A percentile compares a stretch with the other conserved stretches of the same genome.
Conservation (phyloP, 371 early-diverging fungal species). For the Conidiobolus incongruus region DNA sequence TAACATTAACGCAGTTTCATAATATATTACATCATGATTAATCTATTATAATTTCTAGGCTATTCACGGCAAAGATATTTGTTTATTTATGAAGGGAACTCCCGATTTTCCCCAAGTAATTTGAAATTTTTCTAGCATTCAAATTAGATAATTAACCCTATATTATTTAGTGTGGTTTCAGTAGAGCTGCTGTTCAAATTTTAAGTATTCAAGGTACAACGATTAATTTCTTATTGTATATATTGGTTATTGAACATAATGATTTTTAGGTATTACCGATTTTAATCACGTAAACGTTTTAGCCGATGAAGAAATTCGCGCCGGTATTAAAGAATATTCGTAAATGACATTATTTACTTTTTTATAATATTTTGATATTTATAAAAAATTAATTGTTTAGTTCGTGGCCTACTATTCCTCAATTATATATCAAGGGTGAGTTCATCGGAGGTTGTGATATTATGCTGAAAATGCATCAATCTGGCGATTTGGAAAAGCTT, state of each 20-base stretch:
- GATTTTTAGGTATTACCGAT: slow-evolving; percentile 28
- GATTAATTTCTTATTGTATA: slow-evolving; percentile 2
- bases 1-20: not conserved
- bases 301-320: slow-evolving; percentile 70
- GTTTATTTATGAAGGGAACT: slow-evolving; percentile 92
- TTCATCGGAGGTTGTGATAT: slow-evolving; percentile 97
- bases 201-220: slow-evolving; percentile 61
- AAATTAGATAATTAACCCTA: not conserved
- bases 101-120: slow-evolving; percentile 60
- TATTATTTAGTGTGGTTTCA: slow-evolving; percentile 67
- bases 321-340: slow-evolving; percentile 84
- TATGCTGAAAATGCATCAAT: slow-evolving; percentile 73
- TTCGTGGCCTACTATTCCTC: slow-evolving; percentile 96
- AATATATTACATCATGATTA: not conserved
- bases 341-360: slow-evolving; percentile 12
- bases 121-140: not conserved
- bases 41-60: slow-evolving; percentile 15
- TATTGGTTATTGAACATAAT: not conserved
- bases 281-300: slow-evolving; percentile 68
- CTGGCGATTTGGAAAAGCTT: slow-evolving; percentile 67
- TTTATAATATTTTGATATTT: not conserved
- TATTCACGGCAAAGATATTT: slow-evolving; percentile 38
- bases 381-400: slow-evolving; percentile 9
- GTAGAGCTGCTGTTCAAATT: slow-evolving; percentile 75
- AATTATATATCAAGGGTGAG: slow-evolving; percentile 89